phyloP scores from a whole-genome alignment of 1,284 basidiomycete species.

The Puccinia coronata region DNA sequence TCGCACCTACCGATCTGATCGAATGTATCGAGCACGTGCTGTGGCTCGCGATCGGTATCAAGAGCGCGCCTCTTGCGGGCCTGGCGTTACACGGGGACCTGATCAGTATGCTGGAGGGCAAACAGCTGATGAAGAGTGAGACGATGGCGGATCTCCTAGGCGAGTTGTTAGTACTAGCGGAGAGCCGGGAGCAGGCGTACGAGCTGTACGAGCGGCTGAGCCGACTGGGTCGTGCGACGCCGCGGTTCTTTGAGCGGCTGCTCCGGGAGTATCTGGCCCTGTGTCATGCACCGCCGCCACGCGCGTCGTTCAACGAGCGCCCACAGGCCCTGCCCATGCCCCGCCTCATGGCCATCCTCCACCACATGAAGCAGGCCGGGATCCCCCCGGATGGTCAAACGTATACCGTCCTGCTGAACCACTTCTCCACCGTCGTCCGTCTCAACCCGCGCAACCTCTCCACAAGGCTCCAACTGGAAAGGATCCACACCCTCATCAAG shows the following conservation, averaged over 20 bases:
- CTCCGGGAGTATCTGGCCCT: conserved; percentile 58
- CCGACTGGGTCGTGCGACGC: conserved; percentile 13
- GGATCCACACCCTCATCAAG: conserved; percentile 75
- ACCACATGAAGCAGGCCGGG: conserved; percentile 75
- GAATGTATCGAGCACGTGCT: background rate
- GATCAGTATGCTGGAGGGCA: background rate
- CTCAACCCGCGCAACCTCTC: conserved; percentile 51
- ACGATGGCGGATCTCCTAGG: conserved; percentile 7
- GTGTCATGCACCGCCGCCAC: conserved; percentile 61
- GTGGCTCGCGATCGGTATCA: background rate
- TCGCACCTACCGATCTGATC: background rate
- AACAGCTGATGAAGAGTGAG: background rate
- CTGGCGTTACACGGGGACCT: background rate
- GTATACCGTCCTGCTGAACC: conserved; percentile 72
- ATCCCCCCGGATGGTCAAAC: conserved; percentile 66
- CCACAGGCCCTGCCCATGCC: conserved; percentile 56
- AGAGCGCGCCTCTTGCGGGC: background rate
- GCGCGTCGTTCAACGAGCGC: conserved; percentile 62
- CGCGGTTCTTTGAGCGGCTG: conserved; percentile 42
- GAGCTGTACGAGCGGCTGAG: conserved; percentile 11
- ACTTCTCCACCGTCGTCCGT: conserved; percentile 58
- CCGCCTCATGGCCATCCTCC: conserved; percentile 70
- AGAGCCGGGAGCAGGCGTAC: conserved; percentile 20
- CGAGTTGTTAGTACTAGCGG: background rate
- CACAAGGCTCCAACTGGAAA: conserved; percentile 62